Evolutionary conservation across 495 filamentous ascomycete species (phyloP).

Genomic region (Haplographium delicatum): DNA sequence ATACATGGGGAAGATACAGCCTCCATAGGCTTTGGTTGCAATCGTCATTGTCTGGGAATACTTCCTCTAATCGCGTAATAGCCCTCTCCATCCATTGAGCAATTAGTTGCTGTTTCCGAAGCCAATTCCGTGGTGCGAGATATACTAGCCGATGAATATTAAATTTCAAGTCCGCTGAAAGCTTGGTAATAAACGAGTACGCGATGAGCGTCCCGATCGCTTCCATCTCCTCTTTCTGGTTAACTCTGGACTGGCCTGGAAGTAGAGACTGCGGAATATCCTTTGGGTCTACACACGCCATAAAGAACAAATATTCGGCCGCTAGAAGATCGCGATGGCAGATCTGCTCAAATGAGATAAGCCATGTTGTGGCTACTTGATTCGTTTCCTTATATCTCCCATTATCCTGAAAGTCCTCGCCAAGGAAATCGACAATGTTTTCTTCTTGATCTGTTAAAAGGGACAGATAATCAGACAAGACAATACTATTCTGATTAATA

Average conservation of each 20-base stretch:
- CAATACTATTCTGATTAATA: slow-evolving; percentile 34
- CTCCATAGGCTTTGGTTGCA: slow-evolving; percentile 33
- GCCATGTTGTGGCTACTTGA: slow-evolving; percentile 15
- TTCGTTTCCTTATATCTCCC: slow-evolving; percentile 7
- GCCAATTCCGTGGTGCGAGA: slow-evolving; percentile 38
- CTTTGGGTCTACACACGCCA: slow-evolving; percentile 15
- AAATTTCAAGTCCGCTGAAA: slow-evolving; percentile 2
- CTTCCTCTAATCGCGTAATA: slow-evolving; percentile 26
- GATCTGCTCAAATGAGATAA: slow-evolving; percentile 32
- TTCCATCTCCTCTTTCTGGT: slow-evolving; percentile 17
- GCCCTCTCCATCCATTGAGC: slow-evolving; percentile 28
- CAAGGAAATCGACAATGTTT: slow-evolving; percentile 21
- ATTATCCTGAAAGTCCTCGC: slow-evolving; percentile 16
- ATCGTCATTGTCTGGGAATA: slow-evolving; percentile 28
- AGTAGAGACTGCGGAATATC: slow-evolving; percentile 18
- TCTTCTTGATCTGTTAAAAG: slow-evolving; percentile 18
- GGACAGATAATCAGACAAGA: slow-evolving; percentile 4
- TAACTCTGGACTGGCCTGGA: neutral
- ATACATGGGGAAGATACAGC: slow-evolving; percentile 35
- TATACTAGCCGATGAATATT: slow-evolving; percentile 44
- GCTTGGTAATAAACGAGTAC: slow-evolving; percentile 34
- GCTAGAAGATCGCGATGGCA: slow-evolving; percentile 27
- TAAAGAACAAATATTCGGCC: slow-evolving; percentile 20
- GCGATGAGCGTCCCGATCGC: slow-evolving; percentile 37
- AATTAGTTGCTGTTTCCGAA: slow-evolving; percentile 25